These are phyloP conservation scores for Kalanchoe fedtschenkoi DNA, from an alignment of 164 flowering plant genomes.

Conservation along the genomic window DNA sequence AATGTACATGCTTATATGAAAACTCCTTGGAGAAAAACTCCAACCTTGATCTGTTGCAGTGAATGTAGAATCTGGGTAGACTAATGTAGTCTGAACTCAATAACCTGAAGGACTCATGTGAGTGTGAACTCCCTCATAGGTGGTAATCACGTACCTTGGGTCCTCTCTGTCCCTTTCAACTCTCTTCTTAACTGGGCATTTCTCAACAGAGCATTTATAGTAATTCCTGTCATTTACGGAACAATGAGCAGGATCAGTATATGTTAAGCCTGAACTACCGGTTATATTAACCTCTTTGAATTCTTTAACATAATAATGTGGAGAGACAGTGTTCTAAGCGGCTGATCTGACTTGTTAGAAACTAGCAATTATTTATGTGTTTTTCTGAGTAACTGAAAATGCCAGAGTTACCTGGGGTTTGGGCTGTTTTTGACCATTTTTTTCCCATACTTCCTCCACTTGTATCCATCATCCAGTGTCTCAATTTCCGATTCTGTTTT, in stretches of 20 bases:
- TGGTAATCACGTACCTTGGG: constrained; percentile 36
- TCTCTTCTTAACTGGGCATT: constrained; percentile 56
- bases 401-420: constrained; percentile 33
- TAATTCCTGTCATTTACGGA: constrained; percentile 36
- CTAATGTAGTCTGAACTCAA: background rate
- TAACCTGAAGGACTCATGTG: constrained; percentile 21
- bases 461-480: constrained; percentile 44
- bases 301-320: too few species aligned
- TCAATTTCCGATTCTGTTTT: constrained; percentile 38
- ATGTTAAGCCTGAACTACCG: too few species aligned
- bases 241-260: background rate
- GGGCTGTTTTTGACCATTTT: constrained; percentile 56
- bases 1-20: too few species aligned
- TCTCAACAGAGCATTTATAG: constrained; percentile 35
- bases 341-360: too few species aligned
- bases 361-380: too few species aligned
- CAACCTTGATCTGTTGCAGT: background rate
- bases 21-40: background rate
- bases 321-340: too few species aligned
- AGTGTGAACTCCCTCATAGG: constrained; percentile 45
- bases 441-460: constrained; percentile 58
- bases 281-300: too few species aligned
- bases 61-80: background rate
- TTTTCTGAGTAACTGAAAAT: background rate
- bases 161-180: constrained; percentile 48